Conservation (phyloP, 2,329 filamentous ascomycete genomes). For the Cephalotrichum gorgonifer region DNA sequence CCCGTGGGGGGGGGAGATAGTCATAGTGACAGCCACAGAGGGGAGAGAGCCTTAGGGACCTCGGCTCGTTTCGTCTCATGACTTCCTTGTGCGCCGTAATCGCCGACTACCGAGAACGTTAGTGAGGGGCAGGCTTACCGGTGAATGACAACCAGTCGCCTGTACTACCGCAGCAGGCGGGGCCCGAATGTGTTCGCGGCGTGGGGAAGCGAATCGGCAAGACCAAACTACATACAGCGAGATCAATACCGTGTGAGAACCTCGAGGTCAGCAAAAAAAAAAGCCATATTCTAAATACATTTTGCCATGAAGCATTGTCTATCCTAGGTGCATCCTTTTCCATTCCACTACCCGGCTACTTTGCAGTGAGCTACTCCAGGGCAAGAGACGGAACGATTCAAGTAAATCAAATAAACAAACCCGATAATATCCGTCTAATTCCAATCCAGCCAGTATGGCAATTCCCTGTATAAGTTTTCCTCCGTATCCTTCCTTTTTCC, state of each 20-base stretch:
- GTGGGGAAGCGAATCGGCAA: not conserved
- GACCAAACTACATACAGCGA: not conserved
- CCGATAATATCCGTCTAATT: not conserved
- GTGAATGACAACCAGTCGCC: too few relatives aligned
- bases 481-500: not conserved
- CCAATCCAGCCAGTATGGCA: constrained; percentile 2
- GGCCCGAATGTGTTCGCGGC: too few relatives aligned
- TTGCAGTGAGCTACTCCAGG: not conserved
- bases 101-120: not conserved
- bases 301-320: constrained; percentile 1
- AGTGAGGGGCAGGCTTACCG: too few relatives aligned
- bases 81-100: not conserved
- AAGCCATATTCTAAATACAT: not conserved
- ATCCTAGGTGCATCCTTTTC: not conserved
- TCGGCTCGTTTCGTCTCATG: not conserved
- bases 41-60: not conserved
- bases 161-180: too few relatives aligned
- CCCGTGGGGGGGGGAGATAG: not conserved
- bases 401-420: constrained; percentile 3
- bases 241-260: too few relatives aligned
- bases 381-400: not conserved
- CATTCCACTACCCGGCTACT: not conserved
- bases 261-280: not conserved
- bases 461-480: constrained; percentile 2
- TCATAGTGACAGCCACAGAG: not conserved